Percentiles rank a stretch among this genome's conserved stretches.
Evolutionary conservation across 805 yeast species (phyloP).

Genomic region (Schwanniomyces polymorphus): DNA sequence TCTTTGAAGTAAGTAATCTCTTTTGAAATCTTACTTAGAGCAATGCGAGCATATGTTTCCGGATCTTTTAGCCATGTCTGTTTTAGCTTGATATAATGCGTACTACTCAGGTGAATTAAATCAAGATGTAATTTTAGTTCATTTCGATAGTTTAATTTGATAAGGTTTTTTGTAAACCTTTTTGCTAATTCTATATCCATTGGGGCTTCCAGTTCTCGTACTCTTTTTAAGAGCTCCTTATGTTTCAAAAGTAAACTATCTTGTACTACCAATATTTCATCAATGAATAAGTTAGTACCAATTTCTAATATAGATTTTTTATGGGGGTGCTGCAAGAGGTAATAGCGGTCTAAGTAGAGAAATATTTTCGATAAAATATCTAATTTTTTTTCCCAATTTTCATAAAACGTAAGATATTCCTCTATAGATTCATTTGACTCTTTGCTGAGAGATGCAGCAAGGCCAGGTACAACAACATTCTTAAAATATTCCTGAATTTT

Average conservation of each 20-base stretch:
- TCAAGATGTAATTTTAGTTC: slow-evolving; percentile 11
- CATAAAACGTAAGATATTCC: slow-evolving; percentile 13
- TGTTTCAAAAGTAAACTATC: slow-evolving; percentile 9
- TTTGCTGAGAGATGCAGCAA: slow-evolving; percentile 4
- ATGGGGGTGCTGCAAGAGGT: slow-evolving; percentile 31
- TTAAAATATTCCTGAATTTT: slow-evolving; percentile 18
- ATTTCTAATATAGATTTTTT: slow-evolving; percentile 22
- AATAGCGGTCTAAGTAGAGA: slow-evolving; percentile 34
- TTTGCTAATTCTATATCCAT: slow-evolving; percentile 5
- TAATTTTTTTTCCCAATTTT: slow-evolving; percentile 25
- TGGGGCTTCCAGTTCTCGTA: slow-evolving; percentile 6
- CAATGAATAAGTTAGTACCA: slow-evolving; percentile 22
- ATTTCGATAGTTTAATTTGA: slow-evolving; percentile 18
- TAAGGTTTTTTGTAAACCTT: slow-evolving; percentile 15
- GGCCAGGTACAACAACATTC: slow-evolving; percentile 7
- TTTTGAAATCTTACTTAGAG: slow-evolving; percentile 11
- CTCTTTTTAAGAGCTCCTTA: slow-evolving; percentile 7
- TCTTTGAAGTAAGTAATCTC: slow-evolving; percentile 19
- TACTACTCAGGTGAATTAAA: slow-evolving; percentile 10
- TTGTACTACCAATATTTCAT: slow-evolving; percentile 9
- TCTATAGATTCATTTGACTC: slow-evolving; percentile 3
- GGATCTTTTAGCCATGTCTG: slow-evolving; percentile 15
- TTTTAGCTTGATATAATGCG: slow-evolving; percentile 14
- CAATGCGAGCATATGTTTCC: slow-evolving; percentile 12
- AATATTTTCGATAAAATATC: slow-evolving; percentile 27